Evolutionary conservation across 148 eudicot species (phyloP), one percentile per base, ranked within the genome.

Genomic region (Limonium bicolor): DNA sequence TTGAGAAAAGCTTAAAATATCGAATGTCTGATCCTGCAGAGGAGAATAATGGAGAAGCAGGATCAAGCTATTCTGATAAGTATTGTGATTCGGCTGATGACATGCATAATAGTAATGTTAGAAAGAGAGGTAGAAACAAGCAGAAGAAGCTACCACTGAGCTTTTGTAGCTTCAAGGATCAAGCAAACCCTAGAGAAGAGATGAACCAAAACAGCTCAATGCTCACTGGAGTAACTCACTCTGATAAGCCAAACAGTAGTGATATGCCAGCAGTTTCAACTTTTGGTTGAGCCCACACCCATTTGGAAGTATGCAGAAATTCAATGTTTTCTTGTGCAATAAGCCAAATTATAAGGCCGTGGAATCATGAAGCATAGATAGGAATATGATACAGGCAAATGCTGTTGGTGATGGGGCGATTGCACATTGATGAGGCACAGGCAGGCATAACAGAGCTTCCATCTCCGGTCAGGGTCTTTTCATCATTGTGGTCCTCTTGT

Each of bases 141-240:
- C 97, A 88, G 60, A 88, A 84, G 56, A 88, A 70, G 59, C 58
- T 88, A 62, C 72, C 87, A 0, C 44, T 88, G 50, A 88, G 92
- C 67, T 53, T 74, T 58, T 84, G 78, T 52, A 80, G 68, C 55
- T 46, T 69, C 45, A 80, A 70, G 67, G 94, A 80, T 68, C 68
- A 58, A 62, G 62, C 60, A 41, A 61, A 66, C 59, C 81, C 72
- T 7, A 77, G 72, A 43, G 84, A 80, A 53, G 84, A 74, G 46
- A 34, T 35, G 60, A 72, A 48, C 51, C 33, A 50, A 55, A 51
- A 58, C 58, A 65, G 68, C 55, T 37, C 59, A 31, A 48, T 58
- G 53, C 40, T 41, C 20, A 39, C 40, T 12, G 64, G 58, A 36
- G 76, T 54, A 46, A 53, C 10, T 66, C 44, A 60, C 42, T 56